Evolutionary conservation across 2,329 filamentous ascomycete species (phyloP), one percentile per base, ranked within the genome.

Genomic region (Alternaria sp.): DNA sequence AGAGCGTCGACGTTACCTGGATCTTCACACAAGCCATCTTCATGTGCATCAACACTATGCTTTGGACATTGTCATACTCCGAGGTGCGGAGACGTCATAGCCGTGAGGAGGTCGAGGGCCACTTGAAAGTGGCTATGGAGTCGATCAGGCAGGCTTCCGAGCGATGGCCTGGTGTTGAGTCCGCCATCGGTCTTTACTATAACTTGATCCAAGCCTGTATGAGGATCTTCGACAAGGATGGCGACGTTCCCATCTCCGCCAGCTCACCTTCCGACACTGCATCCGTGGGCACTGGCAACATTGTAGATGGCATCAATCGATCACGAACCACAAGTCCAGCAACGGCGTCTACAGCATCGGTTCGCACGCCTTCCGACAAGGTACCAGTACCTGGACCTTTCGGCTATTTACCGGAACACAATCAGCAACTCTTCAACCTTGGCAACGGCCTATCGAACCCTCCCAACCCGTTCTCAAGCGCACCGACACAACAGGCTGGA

Each of bases 31-130:
- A 97, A 62, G 90, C 91, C 19, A 86, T 98, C 44, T 97, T 96
- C 82, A 96, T 96, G 89, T 90, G 92, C 5, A 86, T 98, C 61
- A 97, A 97, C 76, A 94, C 93, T 6, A 87, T 97, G 54, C 86
- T 99, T 1, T 99, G 96, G 96, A 89, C 92, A 2, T 86, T 97
- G 8, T 97, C 94, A 1, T 97, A 97, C 74, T 86, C 90, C 4
- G 91, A 95, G 68, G 90, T 98, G 23, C 90, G 96, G 49, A 86
- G 87, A 57, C 84, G 87, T 17, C 91, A 97, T 76, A 79, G 86
- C 5, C 88, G 90, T 19, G 89, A 93, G 47, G 90, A 96, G 67
- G 90, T 97, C 0, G 89, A 95, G 73, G 84, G 88, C 25, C 87
- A 96, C 69, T 86, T 97, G 46, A 86, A 90, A 51, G 86, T 89